A percentile compares a stretch with the other conserved stretches of the same genome.
Conservation (phyloP, 169 alveolate genomes). For the Eimeria necatrix region DNA sequence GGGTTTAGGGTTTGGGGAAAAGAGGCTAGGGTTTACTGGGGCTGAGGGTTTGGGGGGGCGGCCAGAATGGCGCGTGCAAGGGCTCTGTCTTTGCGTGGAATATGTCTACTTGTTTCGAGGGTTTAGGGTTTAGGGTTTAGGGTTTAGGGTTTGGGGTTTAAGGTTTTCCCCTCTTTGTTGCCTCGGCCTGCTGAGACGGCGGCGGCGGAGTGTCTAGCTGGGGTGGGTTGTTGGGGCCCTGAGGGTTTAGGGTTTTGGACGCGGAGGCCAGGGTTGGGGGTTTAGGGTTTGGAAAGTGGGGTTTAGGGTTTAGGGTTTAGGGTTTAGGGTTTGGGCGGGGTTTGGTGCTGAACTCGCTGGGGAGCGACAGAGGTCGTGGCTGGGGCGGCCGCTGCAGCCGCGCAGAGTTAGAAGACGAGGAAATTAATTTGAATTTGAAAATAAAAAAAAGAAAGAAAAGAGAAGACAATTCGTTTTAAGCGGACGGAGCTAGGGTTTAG, state of each 20-base stretch:
- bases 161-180: not conserved
- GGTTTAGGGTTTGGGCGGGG: constrained; percentile 21
- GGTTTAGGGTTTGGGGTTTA: not conserved
- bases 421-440: not conserved
- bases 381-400: not conserved
- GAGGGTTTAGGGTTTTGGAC: constrained; percentile 1
- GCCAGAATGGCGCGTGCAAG: no score
- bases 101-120: not conserved
- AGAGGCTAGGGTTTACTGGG: no score
- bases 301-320: constrained; percentile 39
- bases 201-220: not conserved
- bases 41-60: no score
- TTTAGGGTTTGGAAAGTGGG: not conserved
- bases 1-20: no score
- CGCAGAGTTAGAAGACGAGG: not conserved
- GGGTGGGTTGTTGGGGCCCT: not conserved
- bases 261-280: not conserved
- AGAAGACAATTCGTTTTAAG: not conserved
- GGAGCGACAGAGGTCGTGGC: no score
- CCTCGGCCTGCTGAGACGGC: not conserved
- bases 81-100: not conserved
- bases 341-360: no score
- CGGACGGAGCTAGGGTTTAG: no score
- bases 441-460: not conserved
- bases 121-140: constrained; percentile 30